Conservation (phyloP, 371 early-diverging fungal genomes). For the Saksenaea oblongispora region DNA sequence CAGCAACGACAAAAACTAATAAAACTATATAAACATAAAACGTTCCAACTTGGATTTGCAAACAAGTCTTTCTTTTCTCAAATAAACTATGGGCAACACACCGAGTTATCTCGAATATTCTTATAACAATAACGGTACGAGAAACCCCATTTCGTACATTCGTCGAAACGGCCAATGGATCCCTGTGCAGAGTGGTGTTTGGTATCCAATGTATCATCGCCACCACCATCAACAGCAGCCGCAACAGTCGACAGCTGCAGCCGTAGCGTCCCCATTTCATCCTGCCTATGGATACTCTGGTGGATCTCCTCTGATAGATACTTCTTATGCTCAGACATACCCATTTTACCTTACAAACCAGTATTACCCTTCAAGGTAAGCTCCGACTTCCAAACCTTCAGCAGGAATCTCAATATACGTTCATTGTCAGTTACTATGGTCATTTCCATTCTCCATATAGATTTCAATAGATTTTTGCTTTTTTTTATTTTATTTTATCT, state of each 20-base stretch:
- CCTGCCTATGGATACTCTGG: neutral
- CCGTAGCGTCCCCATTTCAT: neutral
- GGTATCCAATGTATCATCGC: conserved; percentile 3
- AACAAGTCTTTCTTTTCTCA: neutral
- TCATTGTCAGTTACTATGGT: neutral
- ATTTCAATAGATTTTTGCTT: neutral
- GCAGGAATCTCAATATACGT: neutral
- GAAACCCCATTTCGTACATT: neutral
- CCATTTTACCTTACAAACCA: neutral
- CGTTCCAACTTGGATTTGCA: neutral
- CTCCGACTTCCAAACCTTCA: neutral
- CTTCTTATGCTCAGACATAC: neutral
- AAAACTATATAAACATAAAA: neutral
- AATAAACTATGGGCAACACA: conserved; percentile 2
- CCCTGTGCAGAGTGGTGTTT: neutral
- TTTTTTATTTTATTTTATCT: too few relatives aligned
- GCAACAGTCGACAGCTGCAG: neutral
- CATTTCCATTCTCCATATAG: neutral
- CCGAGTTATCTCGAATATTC: conserved; percentile 7
- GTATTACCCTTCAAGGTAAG: neutral
- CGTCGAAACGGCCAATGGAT: conserved; percentile 2
- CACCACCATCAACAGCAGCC: neutral
- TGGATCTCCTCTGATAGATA: neutral
- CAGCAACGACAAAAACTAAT: neutral
- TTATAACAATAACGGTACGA: neutral